Base-by-base conservation (phyloP, 2,329 filamentous ascomycete genomes). In the Pseudogymnoascus sp. region DNA sequence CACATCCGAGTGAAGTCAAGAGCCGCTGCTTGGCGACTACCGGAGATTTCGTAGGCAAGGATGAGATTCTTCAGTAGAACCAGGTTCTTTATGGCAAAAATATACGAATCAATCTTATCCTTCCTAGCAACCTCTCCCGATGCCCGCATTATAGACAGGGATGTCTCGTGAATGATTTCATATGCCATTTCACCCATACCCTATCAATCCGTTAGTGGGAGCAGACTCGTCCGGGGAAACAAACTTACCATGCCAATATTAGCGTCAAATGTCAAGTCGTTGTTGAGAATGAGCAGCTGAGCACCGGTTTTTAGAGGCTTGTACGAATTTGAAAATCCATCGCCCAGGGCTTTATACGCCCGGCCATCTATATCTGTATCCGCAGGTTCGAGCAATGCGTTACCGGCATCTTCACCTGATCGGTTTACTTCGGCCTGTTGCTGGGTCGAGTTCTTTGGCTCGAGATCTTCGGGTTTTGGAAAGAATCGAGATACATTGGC, bases 1-100 rank as follows among this genome's bases (percentile, higher is more conserved):
- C 85, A 87, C 42, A 88, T 87, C 66, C 83, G 83, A 15, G 80
- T 77, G 69, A 88, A 87, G 69, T 88, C 84, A 68, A 87, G 83
- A 78, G 78, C 77, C 15, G 77, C 73, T 6, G 76, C 75, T 50
- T 82, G 79, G 63, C 81, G 82, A 65, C 84, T 78, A 68, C 87
- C 84, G 61, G 84, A 93, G 68, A 99, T 97, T 77, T 99, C 95
- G 66, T 99, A 92, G 9, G 93, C 93, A 26, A 99, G 87, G 61
- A 99, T 89, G 74, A 97, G 91, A 73, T 97, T 96, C 76, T 97
- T 97, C 61, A 99, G 84, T 60, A 97, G 88, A 60, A 99, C 87
- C 1, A 99, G 83, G 73, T 99, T 96, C 70, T 93, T 95, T 70
- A 99, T 88, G 71, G 97, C 87, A 76, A 99, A 99, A 4, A 99